These are phyloP conservation scores for Elongisporangium senticosum DNA, from an alignment of 352 stramenopile species.

Conservation along the genomic window DNA sequence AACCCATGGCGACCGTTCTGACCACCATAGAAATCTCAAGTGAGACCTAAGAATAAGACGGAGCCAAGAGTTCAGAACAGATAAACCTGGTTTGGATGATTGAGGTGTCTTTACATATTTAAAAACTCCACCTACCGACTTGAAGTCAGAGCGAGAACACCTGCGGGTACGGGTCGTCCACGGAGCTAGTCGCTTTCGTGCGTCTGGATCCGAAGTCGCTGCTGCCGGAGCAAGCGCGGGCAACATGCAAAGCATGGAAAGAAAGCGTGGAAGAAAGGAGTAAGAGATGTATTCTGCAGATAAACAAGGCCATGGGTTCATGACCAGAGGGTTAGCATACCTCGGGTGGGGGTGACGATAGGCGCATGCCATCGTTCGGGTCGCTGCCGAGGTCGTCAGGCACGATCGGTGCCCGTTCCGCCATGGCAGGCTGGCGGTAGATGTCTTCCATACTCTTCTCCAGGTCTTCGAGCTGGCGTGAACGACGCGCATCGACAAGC, in stretches of 20 bases:
- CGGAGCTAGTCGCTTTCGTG: background rate
- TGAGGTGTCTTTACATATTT: background rate
- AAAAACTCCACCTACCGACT: background rate
- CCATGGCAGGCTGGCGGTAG: constrained; percentile 65
- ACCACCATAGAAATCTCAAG: background rate
- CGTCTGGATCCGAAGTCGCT: background rate
- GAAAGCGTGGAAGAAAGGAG: background rate
- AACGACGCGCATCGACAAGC: constrained; percentile 55
- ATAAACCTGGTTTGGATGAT: background rate
- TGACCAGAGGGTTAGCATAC: constrained; percentile 18
- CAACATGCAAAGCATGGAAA: constrained; percentile 1
- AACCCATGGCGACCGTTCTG: background rate
- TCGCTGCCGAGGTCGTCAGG: constrained; percentile 78
- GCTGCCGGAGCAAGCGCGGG: background rate
- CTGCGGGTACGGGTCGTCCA: background rate
- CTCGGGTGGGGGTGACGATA: constrained; percentile 61
- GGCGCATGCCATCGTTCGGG: constrained; percentile 49
- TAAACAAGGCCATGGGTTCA: constrained; percentile 1
- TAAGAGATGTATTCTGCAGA: background rate
- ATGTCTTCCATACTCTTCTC: constrained; percentile 51
- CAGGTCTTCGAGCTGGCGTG: constrained; percentile 45
- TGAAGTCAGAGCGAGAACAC: background rate
- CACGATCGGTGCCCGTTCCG: constrained; percentile 54
- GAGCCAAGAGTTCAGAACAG: background rate
- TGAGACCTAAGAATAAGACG: background rate